Conservation (phyloP, 129 eudicot genomes). For the Apium graveolens region DNA sequence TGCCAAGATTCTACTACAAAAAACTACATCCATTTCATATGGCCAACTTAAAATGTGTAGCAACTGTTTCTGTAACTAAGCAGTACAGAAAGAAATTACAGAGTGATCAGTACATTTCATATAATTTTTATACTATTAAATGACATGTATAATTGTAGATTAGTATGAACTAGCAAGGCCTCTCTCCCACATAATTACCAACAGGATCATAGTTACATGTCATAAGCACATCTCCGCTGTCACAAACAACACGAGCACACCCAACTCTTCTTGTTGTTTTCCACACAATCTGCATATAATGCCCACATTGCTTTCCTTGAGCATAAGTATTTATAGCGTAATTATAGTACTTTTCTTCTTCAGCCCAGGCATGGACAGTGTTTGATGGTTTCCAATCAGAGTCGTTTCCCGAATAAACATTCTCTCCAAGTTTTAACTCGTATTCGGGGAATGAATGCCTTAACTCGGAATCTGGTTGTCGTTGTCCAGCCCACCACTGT, state of each 20-base stretch:
- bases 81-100: neutral
- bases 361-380: conserved; percentile 69
- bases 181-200: conserved; percentile 35
- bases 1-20: too few relatives aligned
- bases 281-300: conserved; percentile 90
- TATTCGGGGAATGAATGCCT: conserved; percentile 72
- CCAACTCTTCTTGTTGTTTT: conserved; percentile 54
- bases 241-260: conserved; percentile 74
- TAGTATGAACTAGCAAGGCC: conserved; percentile 42
- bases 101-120: neutral
- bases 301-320: conserved; percentile 61
- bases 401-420: conserved; percentile 75
- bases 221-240: conserved; percentile 76
- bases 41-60: neutral
- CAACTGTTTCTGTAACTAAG: neutral
- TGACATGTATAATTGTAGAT: neutral
- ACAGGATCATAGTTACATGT: conserved; percentile 68
- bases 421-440: conserved; percentile 66
- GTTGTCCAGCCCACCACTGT: conserved; percentile 69
- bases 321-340: conserved; percentile 42
- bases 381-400: conserved; percentile 55
- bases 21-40: neutral
- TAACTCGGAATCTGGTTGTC: conserved; percentile 42
- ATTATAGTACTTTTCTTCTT: conserved; percentile 53
- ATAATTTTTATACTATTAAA: neutral